Base-by-base conservation (phyloP, 1,284 basidiomycete species). In the Ceratobasidium papillatum region DNA sequence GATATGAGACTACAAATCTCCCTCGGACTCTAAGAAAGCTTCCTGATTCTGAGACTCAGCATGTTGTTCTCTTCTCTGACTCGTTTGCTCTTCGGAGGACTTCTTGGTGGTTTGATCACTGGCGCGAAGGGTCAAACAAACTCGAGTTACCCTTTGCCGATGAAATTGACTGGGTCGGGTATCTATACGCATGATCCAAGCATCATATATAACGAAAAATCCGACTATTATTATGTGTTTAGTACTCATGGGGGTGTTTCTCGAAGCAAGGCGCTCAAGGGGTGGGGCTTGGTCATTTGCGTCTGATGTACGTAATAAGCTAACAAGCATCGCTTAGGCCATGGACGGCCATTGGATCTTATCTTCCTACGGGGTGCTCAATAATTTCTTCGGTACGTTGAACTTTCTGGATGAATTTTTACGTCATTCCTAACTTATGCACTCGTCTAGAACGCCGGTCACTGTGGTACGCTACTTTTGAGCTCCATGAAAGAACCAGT, bases 201-300 rank as follows among this genome's bases (percentile, higher is more conserved):
- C 41, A 65, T 75, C 7, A 75, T 75, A 12, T 75, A 72, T 34
- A 72, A 72, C 38, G 68, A 63, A n/a, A 62, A 75, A 47, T 72
- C 68, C 12, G 75, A 63, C 22, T 75, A 72, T 61, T 75, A 75
- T 36, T 75, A 75, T 43, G 75, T 75, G 4, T 75, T 75, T 52
- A 72, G 68, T 45, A 75, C 75, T 17, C 75, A 75, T 47, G 75
- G 75, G 7, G 75, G 75, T 22, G 75, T 75, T 32, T 49, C 75
- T 34, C n/a, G 75, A 5, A 75, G 75, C 32, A 62, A 72, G 19
- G 68, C 59, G 12, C 66, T 75, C 27, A 69, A 72, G 27, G 75
- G 75, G 68, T 73, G n/a, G n/a, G 30, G n/a, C 36, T 41, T 41
- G 11, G 25, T n/a, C n/a, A 41, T 34, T 12, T 25, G 34, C 11